phyloP scores from a whole-genome alignment of 2,329 filamentous ascomycete species.

The Colletotrichum costaricense region DNA sequence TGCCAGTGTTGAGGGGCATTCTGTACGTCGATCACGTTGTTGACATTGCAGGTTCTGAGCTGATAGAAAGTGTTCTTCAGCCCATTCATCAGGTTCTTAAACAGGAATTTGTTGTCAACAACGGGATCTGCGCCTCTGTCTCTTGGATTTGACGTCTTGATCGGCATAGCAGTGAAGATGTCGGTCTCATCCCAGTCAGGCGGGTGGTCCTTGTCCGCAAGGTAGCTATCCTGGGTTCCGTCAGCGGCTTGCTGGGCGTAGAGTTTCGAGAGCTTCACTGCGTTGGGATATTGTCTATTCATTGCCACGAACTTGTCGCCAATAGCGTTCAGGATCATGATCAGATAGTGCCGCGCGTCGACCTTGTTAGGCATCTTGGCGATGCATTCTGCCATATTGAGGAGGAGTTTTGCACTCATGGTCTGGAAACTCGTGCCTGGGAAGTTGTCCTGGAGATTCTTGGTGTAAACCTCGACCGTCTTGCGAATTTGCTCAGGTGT shows the following conservation, averaged over 20 bases:
- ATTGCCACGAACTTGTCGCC: conserved; percentile 98
- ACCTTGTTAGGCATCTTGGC: conserved; percentile 92
- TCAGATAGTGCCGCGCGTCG: conserved; percentile 93
- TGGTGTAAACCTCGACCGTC: conserved; percentile 97
- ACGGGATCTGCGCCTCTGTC: conserved; percentile 92
- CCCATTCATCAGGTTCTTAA: conserved; percentile 95
- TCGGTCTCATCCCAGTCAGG: conserved; percentile 99
- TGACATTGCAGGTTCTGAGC: conserved; percentile 87
- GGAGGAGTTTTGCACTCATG: conserved; percentile 96
- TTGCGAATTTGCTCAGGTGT: conserved; percentile 91
- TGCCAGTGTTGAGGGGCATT: conserved; percentile 92
- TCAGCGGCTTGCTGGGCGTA: conserved; percentile 77
- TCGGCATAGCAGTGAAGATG: conserved; percentile 95
- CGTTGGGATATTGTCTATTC: conserved; percentile 96
- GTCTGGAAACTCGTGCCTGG: conserved; percentile 99
- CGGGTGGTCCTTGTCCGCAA: conserved; percentile 81
- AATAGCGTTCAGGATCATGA: conserved; percentile 98
- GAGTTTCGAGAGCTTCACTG: conserved; percentile 88
- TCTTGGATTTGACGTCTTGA: conserved; percentile 92
- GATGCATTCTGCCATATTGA: conserved; percentile 99
- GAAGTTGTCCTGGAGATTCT: conserved; percentile 93
- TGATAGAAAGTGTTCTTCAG: conserved; percentile 98
- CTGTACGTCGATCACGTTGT: conserved; percentile 73
- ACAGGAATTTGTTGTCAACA: conserved; percentile 96
- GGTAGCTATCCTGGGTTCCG: conserved; percentile 77